These are phyloP conservation scores for Monilinia fructicola DNA, from an alignment of 2,329 filamentous ascomycete species.

Conservation along the genomic window DNA sequence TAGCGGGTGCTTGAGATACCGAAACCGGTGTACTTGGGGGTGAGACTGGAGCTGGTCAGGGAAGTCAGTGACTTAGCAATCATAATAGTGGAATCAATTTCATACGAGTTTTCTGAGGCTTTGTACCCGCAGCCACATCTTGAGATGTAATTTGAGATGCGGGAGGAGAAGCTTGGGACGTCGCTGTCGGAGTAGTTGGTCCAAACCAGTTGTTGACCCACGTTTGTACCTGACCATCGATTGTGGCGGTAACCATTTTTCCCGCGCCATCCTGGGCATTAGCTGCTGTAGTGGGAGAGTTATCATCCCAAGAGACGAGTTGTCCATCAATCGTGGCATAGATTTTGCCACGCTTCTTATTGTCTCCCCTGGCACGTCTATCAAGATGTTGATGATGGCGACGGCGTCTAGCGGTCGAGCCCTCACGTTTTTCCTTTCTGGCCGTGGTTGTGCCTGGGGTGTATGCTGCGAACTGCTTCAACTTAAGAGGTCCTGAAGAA, in stretches of 20 bases:
- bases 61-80: not conserved
- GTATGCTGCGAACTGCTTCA: conserved; percentile 71
- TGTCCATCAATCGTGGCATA: conserved; percentile 35
- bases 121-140: not conserved
- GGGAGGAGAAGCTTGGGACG: not conserved
- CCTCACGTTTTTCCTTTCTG: conserved; percentile 41
- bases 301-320: conserved; percentile 32
- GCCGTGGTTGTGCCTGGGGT: conserved; percentile 45
- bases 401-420: conserved; percentile 35
- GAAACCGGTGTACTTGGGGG: not conserved
- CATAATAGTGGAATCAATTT: not conserved
- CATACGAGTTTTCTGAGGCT: conserved; percentile 4
- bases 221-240: conserved; percentile 20
- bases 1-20: not conserved
- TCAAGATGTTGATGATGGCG: conserved; percentile 40
- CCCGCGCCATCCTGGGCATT: not conserved
- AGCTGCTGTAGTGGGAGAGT: conserved; percentile 24
- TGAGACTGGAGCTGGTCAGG: not conserved
- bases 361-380: conserved; percentile 30
- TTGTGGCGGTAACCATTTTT: conserved; percentile 13
- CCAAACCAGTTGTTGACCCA: conserved; percentile 23
- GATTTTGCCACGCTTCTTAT: conserved; percentile 44
- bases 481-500: conserved; percentile 57
- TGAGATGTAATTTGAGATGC: not conserved
- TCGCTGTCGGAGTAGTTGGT: not conserved